phyloP scores from a whole-genome alignment of 306 rosid species.

The Vicia sativa region DNA sequence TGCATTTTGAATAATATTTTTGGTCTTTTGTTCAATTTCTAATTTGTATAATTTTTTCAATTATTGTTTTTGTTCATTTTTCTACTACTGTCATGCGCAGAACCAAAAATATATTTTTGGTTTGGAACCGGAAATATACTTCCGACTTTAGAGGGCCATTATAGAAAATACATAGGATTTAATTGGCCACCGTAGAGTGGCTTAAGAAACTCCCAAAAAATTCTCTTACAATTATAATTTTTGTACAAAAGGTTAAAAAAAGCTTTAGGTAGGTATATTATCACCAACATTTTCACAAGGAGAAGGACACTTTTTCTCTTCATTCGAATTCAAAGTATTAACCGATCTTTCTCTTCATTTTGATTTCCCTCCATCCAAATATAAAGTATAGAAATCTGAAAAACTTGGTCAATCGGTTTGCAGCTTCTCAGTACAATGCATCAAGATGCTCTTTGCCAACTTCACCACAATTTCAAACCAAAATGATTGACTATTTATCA shows the following conservation, averaged over 20 bases:
- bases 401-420: constrained; percentile 16
- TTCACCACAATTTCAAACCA: constrained; percentile 30
- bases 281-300: background rate
- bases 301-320: background rate
- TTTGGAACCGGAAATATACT: too few relatives aligned
- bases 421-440: background rate
- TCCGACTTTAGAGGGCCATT: too few relatives aligned
- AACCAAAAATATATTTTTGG: too few relatives aligned
- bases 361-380: background rate
- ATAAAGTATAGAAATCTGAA: background rate
- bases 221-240: background rate
- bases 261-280: background rate
- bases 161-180: too few relatives aligned
- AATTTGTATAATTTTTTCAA: too few relatives aligned
- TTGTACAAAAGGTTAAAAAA: background rate
- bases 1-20: too few relatives aligned
- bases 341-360: background rate
- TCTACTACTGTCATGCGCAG: too few relatives aligned
- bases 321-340: constrained; percentile 13
- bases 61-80: too few relatives aligned
- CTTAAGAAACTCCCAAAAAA: too few relatives aligned
- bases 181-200: too few relatives aligned
- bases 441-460: constrained; percentile 32
- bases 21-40: too few relatives aligned
- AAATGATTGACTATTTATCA: constrained; percentile 24